Conservation (phyloP, 495 filamentous ascomycete genomes). For the Neurospora intermedia region DNA sequence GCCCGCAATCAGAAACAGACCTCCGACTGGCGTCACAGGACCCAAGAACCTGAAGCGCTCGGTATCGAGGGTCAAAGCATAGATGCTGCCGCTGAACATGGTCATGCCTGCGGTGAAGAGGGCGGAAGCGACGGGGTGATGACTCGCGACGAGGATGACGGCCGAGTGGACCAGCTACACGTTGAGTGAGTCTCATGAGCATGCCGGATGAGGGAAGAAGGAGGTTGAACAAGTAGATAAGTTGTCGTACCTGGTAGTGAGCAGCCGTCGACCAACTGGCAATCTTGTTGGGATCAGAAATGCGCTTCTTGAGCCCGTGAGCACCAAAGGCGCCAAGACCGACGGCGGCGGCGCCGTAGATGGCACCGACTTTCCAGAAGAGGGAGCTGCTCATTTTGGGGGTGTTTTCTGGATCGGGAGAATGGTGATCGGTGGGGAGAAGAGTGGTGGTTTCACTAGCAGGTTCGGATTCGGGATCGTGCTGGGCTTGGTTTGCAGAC, state of each 20-base stretch:
- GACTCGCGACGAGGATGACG: slow-evolving; percentile 38
- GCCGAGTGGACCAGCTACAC: slow-evolving; percentile 46
- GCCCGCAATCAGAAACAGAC: slow-evolving; percentile 46
- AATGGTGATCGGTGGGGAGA: not conserved
- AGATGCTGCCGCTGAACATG: slow-evolving; percentile 52
- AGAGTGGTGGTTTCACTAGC: not conserved
- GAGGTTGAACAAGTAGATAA: not conserved
- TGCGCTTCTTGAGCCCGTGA: slow-evolving; percentile 48
- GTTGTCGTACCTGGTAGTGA: slow-evolving; percentile 43
- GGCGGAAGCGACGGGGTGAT: slow-evolving; percentile 26
- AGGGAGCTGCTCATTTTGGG: slow-evolving; percentile 16
- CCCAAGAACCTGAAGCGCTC: slow-evolving; percentile 44
- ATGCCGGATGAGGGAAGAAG: not conserved
- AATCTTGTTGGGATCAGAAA: slow-evolving; percentile 41
- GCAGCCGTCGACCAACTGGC: slow-evolving; percentile 48
- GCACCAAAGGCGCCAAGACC: slow-evolving; percentile 53
- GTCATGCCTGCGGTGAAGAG: slow-evolving; percentile 39
- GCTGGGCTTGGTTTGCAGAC: not conserved
- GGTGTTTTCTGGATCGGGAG: not conserved
- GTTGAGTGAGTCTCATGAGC: not conserved
- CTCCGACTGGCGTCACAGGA: slow-evolving; percentile 50
- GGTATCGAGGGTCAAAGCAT: slow-evolving; percentile 46
- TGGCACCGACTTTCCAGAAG: slow-evolving; percentile 48
- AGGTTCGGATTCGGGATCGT: not conserved
- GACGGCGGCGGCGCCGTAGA: slow-evolving; percentile 49